Conservation (phyloP, 2,329 filamentous ascomycete species). For the Exophiala bonariae region DNA sequence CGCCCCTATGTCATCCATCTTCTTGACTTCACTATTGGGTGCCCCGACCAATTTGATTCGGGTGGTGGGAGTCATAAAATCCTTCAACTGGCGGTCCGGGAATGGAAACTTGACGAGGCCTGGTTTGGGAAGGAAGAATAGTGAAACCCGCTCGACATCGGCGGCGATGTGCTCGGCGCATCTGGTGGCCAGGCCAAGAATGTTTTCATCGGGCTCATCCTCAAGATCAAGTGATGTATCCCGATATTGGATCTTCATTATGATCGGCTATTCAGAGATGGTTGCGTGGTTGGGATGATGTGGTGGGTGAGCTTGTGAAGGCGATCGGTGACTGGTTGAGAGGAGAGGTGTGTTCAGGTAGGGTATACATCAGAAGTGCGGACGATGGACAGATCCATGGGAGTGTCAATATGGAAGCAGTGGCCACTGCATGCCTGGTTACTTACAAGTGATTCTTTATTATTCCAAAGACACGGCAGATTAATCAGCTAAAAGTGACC, state of each 20-base stretch:
- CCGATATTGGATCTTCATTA: conserved; percentile 56
- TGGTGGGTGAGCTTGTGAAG: not conserved
- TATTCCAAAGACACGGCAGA: too few species aligned
- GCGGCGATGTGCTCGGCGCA: conserved; percentile 39
- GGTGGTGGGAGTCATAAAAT: conserved; percentile 39
- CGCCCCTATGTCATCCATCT: conserved; percentile 40
- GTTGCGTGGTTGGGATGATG: not conserved
- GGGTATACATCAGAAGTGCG: too few species aligned
- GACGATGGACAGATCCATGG: too few species aligned
- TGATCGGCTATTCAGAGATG: conserved; percentile 24
- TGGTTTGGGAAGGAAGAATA: conserved; percentile 48
- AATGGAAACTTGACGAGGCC: conserved; percentile 49
- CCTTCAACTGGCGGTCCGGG: conserved; percentile 34
- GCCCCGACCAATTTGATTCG: conserved; percentile 50
- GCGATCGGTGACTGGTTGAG: too few species aligned
- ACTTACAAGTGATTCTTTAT: too few species aligned
- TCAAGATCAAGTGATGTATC: conserved; percentile 50
- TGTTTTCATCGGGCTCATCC: conserved; percentile 52
- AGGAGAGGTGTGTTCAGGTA: too few species aligned
- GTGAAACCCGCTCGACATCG: conserved; percentile 43
- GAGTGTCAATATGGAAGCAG: too few species aligned
- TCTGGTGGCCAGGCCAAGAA: conserved; percentile 42
- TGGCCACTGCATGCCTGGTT: too few species aligned
- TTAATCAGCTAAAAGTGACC: too few species aligned
- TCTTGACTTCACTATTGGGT: conserved; percentile 41